These are phyloP conservation scores for Chaetomium globosum DNA, from an alignment of 2,329 filamentous ascomycete genomes.

Conservation along the genomic window DNA sequence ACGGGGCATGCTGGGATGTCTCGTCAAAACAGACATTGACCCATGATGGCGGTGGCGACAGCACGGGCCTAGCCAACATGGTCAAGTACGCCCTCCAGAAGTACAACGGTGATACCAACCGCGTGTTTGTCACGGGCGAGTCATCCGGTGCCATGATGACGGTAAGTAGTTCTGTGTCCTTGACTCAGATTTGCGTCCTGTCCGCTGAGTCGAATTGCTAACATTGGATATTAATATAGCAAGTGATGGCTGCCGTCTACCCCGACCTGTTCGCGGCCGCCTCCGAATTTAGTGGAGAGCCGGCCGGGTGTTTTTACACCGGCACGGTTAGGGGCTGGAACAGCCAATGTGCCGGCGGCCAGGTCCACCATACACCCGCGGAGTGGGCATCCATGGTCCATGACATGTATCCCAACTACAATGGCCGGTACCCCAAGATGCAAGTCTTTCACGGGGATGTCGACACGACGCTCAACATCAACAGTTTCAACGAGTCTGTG, in stretches of 20 bases:
- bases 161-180: not conserved
- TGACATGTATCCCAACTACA: not conserved
- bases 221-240: not conserved
- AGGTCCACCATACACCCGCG: not conserved
- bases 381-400: not conserved
- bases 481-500: not conserved
- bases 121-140: constrained; percentile 10
- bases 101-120: constrained; percentile 3
- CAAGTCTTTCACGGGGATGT: constrained; percentile 8
- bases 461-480: not conserved
- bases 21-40: not conserved
- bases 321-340: constrained; percentile 4
- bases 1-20: constrained; percentile 11
- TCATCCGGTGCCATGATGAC: constrained; percentile 12
- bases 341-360: constrained; percentile 6
- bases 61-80: constrained; percentile 7
- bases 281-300: constrained; percentile 2
- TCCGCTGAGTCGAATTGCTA: not conserved
- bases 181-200: not conserved
- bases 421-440: not conserved
- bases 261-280: constrained; percentile 11
- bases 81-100: not conserved
- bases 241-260: constrained; percentile 3
- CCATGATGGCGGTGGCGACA: constrained; percentile 4
- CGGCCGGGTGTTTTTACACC: constrained; percentile 6